These are phyloP conservation scores for Escovopsis sp. DNA, from an alignment of 2,329 filamentous ascomycete species.

Conservation along the genomic window DNA sequence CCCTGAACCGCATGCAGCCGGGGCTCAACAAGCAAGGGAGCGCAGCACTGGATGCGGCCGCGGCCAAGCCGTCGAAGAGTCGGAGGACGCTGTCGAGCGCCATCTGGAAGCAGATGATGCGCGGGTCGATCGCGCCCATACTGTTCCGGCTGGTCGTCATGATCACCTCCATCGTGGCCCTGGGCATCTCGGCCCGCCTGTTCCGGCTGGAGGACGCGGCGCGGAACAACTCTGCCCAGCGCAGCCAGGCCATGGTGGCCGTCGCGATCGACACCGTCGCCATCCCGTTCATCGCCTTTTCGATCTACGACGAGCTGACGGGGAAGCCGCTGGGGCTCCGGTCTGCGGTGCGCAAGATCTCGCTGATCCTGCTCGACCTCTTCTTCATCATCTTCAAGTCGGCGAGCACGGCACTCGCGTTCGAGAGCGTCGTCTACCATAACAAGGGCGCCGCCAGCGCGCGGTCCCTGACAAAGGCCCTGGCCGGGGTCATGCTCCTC, in stretches of 20 bases:
- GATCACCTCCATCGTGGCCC: constrained; percentile 65
- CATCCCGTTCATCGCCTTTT: constrained; percentile 79
- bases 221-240: constrained; percentile 34
- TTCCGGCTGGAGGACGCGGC: constrained; percentile 41
- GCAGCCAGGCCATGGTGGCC: constrained; percentile 72
- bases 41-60: constrained; percentile 16
- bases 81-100: constrained; percentile 32
- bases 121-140: constrained; percentile 74
- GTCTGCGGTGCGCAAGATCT: constrained; percentile 69
- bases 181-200: constrained; percentile 66
- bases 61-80: constrained; percentile 15
- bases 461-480: constrained; percentile 46
- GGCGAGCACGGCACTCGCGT: constrained; percentile 79
- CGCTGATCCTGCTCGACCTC: constrained; percentile 79
- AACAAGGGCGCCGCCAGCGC: constrained; percentile 21
- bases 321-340: constrained; percentile 84
- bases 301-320: constrained; percentile 93
- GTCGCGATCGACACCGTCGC: constrained; percentile 81
- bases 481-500: constrained; percentile 67
- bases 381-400: constrained; percentile 97
- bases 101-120: constrained; percentile 54
- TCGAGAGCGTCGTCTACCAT: constrained; percentile 61
- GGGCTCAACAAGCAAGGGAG: constrained; percentile 27
- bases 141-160: constrained; percentile 72
- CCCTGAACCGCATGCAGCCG: constrained; percentile 31